Conservation (phyloP, 2,329 filamentous ascomycete species). For the Pseudogymnoascus sp. region DNA sequence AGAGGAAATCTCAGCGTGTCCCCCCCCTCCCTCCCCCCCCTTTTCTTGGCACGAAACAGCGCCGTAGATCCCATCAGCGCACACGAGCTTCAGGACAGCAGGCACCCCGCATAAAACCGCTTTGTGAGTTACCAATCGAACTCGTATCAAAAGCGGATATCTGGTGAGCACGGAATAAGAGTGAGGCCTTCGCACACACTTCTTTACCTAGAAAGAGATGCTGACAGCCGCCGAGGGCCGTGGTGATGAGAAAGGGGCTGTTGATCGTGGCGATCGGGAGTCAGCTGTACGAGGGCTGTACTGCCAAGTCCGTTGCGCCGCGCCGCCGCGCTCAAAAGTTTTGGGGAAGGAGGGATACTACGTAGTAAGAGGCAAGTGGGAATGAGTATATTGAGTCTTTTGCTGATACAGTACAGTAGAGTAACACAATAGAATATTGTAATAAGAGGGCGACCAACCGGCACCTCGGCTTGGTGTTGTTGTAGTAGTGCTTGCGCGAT, state of each 20-base stretch:
- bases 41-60: background rate
- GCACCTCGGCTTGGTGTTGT: background rate
- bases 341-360: background rate
- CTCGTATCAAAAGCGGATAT: background rate
- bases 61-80: background rate
- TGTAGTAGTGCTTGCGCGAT: background rate
- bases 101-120: background rate
- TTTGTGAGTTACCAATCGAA: background rate
- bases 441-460: background rate
- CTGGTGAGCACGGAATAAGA: background rate
- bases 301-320: background rate
- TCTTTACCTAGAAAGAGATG: background rate
- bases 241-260: background rate
- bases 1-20: background rate
- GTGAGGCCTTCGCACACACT: background rate
- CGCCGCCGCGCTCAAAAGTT: background rate
- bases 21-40: too few species aligned
- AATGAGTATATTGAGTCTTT: background rate
- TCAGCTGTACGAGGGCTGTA: background rate
- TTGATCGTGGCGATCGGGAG: background rate
- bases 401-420: background rate
- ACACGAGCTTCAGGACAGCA: background rate
- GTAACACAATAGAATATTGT: background rate
- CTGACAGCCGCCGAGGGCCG: background rate
- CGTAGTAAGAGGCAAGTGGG: background rate